Evolutionary conservation across 169 alveolate genomes (phyloP).

Genomic region (Cryptosporidium viatorum): DNA sequence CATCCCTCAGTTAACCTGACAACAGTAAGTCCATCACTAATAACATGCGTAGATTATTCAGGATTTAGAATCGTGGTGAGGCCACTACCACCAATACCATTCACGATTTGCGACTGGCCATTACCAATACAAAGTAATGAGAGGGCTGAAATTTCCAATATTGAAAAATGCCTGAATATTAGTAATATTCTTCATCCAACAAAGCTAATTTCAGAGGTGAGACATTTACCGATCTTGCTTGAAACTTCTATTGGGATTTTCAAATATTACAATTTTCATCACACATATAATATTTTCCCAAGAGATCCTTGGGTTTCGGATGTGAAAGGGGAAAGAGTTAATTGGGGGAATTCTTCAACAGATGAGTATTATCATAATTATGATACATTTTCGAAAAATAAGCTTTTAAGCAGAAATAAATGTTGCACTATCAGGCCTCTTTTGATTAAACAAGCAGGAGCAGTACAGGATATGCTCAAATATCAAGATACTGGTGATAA

Average conservation of each 20-base stretch:
- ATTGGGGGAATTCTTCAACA: constrained; percentile 68
- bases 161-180: constrained; percentile 62
- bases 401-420: constrained; percentile 21
- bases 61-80: constrained; percentile 64
- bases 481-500: constrained; percentile 35
- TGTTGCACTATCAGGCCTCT: constrained; percentile 40
- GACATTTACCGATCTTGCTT: constrained; percentile 54
- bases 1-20: constrained; percentile 53
- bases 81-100: constrained; percentile 57
- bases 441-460: constrained; percentile 49
- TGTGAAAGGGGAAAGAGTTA: constrained; percentile 42
- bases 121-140: constrained; percentile 71
- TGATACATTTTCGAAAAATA: neutral
- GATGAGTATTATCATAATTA: constrained; percentile 52
- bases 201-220: constrained; percentile 34
- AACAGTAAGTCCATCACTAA: constrained; percentile 60
- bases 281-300: constrained; percentile 63
- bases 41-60: constrained; percentile 73
- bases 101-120: constrained; percentile 75
- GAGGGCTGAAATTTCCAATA: constrained; percentile 37
- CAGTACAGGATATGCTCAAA: constrained; percentile 65
- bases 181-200: constrained; percentile 65
- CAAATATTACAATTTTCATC: constrained; percentile 57
- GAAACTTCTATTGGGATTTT: constrained; percentile 33
- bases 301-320: constrained; percentile 70